Conservation (phyloP, 352 stramenopile species). For the Globisporangium polare region DNA sequence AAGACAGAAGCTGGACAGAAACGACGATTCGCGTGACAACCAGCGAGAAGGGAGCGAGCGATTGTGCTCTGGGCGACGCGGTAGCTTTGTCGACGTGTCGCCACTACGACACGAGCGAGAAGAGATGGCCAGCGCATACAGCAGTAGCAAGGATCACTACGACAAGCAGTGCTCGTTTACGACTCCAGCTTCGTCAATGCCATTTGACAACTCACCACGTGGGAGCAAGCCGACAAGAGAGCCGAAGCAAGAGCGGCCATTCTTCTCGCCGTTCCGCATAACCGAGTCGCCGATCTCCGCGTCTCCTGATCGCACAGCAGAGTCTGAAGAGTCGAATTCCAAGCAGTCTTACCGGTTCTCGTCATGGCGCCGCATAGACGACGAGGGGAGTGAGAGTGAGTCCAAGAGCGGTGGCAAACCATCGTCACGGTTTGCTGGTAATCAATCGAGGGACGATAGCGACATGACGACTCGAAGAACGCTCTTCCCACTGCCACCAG, state of each 20-base stretch:
- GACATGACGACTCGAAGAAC: not conserved
- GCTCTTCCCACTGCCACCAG: not conserved
- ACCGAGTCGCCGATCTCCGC: not conserved
- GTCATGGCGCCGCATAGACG: not conserved
- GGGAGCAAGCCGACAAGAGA: not conserved
- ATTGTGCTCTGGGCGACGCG: not conserved
- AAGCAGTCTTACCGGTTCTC: not conserved
- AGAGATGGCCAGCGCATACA: not conserved
- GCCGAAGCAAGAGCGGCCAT: not conserved
- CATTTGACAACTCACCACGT: not conserved
- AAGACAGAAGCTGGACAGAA: not conserved
- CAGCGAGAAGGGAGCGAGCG: not conserved
- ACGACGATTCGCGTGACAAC: not conserved
- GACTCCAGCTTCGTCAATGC: not conserved
- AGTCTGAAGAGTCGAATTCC: not conserved
- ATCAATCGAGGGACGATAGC: not conserved
- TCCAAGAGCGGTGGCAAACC: not conserved
- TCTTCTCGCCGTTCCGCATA: constrained; percentile 8
- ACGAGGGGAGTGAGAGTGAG: not conserved
- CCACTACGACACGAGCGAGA: constrained; percentile 3
- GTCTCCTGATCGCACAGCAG: not conserved
- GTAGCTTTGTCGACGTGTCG: constrained; percentile 5
- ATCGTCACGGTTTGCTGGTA: not conserved
- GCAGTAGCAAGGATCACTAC: not conserved
- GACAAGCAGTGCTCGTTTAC: not conserved